These are phyloP conservation scores for Nakazawaea ishiwadae DNA, from an alignment of 805 yeast genomes.

Conservation along the genomic window DNA sequence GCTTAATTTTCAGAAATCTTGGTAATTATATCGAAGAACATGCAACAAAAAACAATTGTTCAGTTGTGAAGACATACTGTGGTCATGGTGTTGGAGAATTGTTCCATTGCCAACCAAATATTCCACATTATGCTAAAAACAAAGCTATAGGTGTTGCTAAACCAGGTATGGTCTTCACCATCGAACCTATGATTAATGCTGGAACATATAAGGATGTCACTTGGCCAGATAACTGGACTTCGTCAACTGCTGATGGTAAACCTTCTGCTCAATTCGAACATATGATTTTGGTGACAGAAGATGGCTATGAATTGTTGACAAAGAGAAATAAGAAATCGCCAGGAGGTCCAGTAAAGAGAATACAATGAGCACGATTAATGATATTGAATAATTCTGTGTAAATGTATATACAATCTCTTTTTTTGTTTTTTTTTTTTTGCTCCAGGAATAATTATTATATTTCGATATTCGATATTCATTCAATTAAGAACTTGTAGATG, in stretches of 20 bases:
- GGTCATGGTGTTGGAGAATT: conserved; percentile 89
- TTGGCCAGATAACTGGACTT: conserved; percentile 99
- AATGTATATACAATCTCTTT: not conserved
- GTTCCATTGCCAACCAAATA: conserved; percentile 89
- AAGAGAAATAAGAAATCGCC: conserved; percentile 79
- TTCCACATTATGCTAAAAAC: conserved; percentile 92
- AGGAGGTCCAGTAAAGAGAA: conserved; percentile 76
- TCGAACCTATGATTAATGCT: conserved; percentile 93
- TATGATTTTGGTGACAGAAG: conserved; percentile 86
- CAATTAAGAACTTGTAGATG: too few relatives aligned
- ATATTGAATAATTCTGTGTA: conserved; percentile 8
- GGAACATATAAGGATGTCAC: conserved; percentile 76
- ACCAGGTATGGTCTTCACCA: conserved; percentile 95
- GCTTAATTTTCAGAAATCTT: conserved; percentile 76
- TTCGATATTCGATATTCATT: too few relatives aligned
- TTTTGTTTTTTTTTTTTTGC: too few relatives aligned
- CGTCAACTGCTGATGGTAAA: conserved; percentile 85
- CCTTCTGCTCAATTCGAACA: conserved; percentile 94
- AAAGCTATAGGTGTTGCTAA: conserved; percentile 91
- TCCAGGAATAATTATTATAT: too few relatives aligned
- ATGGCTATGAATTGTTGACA: conserved; percentile 86
- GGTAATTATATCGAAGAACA: conserved; percentile 88
- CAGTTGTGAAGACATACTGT: conserved; percentile 85
- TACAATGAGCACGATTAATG: conserved; percentile 19
- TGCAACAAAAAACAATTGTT: conserved; percentile 71